Conservation (phyloP, 257 asterid species). For the Primulina huaijiensis region DNA sequence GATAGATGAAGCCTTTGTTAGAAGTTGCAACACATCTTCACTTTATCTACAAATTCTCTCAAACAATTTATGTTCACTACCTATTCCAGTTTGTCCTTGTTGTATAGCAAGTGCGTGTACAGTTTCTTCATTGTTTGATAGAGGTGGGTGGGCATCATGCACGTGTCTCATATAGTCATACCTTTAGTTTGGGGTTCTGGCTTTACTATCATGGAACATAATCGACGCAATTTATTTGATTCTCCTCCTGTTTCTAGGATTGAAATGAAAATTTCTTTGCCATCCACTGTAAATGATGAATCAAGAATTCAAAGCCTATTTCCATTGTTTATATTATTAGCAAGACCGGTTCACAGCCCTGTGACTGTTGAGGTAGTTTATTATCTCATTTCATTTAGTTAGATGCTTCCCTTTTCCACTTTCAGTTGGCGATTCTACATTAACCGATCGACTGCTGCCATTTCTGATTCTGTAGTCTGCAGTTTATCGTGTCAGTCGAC, state of each 20-base stretch:
- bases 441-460: constrained; percentile 22
- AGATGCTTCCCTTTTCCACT: constrained; percentile 23
- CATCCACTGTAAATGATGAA: constrained; percentile 62
- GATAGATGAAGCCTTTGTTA: constrained; percentile 15
- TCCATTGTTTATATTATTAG: constrained; percentile 84
- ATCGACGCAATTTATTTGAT: constrained; percentile 17
- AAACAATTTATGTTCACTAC: background rate
- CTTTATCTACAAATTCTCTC: constrained; percentile 15
- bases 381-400: constrained; percentile 22
- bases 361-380: constrained; percentile 60
- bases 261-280: constrained; percentile 72
- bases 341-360: constrained; percentile 60
- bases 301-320: constrained; percentile 59
- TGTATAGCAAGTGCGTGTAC: background rate
- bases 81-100: background rate
- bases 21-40: constrained; percentile 11
- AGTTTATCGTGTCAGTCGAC: constrained; percentile 65
- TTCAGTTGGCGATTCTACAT: constrained; percentile 20
- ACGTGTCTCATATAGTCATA: constrained; percentile 1
- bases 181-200: background rate
- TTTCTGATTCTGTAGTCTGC: constrained; percentile 57
- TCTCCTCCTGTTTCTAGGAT: constrained; percentile 49
- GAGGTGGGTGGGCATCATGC: constrained; percentile 14
- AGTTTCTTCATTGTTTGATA: too few species aligned
- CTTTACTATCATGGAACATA: constrained; percentile 1